These are phyloP conservation scores for Saccharomycopsis selenospora DNA, from an alignment of 805 yeast genomes.

Conservation along the genomic window DNA sequence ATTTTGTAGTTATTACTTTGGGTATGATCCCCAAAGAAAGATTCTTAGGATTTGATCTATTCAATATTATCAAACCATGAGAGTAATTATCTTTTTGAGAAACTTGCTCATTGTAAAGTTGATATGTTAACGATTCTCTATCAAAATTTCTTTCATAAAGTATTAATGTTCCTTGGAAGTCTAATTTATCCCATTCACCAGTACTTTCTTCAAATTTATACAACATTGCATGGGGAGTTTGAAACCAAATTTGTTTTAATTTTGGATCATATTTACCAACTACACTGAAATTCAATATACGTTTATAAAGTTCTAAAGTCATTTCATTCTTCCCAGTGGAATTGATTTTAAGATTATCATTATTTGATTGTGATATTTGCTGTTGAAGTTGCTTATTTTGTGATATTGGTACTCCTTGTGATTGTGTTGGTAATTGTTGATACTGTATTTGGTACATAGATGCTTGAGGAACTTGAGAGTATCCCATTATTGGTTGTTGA, in stretches of 20 bases:
- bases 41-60: constrained; percentile 61
- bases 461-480: constrained; percentile 2
- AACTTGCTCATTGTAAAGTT: neutral
- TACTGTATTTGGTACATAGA: neutral
- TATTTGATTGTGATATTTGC: neutral
- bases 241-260: constrained; percentile 57
- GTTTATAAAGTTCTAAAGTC: constrained; percentile 55
- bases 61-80: constrained; percentile 64
- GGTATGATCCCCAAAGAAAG: constrained; percentile 65
- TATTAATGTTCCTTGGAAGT: constrained; percentile 63
- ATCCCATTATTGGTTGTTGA: neutral
- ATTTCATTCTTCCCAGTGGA: constrained; percentile 5
- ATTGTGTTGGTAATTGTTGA: neutral
- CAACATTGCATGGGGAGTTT: constrained; percentile 65
- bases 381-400: neutral
- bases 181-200: constrained; percentile 65
- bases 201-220: constrained; percentile 51
- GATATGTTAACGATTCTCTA: constrained; percentile 23
- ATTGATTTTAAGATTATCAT: neutral
- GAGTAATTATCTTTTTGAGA: constrained; percentile 36
- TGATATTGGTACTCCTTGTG: neutral
- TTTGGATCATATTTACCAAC: constrained; percentile 70
- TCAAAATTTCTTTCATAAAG: constrained; percentile 47
- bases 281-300: constrained; percentile 67
- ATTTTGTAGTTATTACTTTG: constrained; percentile 39